Evolutionary conservation across 768 basidiomycete genomes (phyloP).

Genomic region (Psilocybe sp.): DNA sequence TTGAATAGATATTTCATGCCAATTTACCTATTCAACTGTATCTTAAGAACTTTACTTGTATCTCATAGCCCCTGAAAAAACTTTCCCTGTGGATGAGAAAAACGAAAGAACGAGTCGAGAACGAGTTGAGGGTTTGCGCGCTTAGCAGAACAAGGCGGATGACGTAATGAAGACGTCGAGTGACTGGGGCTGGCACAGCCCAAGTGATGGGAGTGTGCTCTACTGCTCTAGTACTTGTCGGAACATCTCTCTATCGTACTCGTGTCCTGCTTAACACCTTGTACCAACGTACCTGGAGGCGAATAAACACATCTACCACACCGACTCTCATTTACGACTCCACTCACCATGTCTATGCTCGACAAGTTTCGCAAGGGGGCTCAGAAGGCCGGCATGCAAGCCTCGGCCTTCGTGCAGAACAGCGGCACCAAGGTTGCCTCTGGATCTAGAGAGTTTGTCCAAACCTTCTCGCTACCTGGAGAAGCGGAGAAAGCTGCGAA

Average conservation of each 20-base stretch:
- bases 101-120: too few species aligned
- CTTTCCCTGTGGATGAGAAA: too few species aligned
- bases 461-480: conserved; percentile 85
- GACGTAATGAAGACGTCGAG: conserved; percentile 1
- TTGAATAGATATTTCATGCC: background rate
- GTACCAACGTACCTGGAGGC: too few species aligned
- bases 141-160: background rate
- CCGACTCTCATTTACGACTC: background rate
- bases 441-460: conserved; percentile 75
- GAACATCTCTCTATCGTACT: too few species aligned
- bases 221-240: too few species aligned
- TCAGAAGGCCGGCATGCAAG: conserved; percentile 78
- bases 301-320: background rate
- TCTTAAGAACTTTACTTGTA: too few species aligned
- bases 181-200: background rate
- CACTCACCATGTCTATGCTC: conserved; percentile 48
- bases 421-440: conserved; percentile 67
- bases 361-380: conserved; percentile 82
- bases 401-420: conserved; percentile 69
- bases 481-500: conserved; percentile 94
- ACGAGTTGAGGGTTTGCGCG: background rate
- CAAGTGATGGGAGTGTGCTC: background rate
- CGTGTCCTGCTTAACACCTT: too few species aligned
- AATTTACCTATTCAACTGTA: background rate
- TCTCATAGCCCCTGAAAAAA: too few species aligned